Conservation (phyloP, 2,329 filamentous ascomycete species). For the Fusarium siculi region DNA sequence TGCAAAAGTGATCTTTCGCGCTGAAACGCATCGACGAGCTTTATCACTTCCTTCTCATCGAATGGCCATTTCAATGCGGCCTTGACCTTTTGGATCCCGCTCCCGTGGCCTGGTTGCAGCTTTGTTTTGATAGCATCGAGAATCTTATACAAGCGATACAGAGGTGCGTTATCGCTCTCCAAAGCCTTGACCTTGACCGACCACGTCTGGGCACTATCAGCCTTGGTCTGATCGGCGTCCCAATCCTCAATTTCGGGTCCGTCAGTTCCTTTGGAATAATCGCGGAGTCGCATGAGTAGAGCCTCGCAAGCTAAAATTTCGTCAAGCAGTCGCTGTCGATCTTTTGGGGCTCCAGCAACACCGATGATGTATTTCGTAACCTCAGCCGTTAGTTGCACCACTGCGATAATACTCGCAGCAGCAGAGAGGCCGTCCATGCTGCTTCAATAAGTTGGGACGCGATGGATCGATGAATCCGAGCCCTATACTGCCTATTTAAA, state of each 20-base stretch:
- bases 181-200: conserved; percentile 33
- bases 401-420: conserved; percentile 35
- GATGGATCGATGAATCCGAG: neutral
- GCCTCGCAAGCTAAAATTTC: conserved; percentile 31
- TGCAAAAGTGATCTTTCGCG: neutral
- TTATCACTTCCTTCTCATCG: conserved; percentile 26
- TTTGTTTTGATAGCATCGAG: conserved; percentile 21
- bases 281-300: conserved; percentile 4
- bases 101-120: conserved; percentile 10
- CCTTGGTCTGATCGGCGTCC: neutral
- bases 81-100: neutral
- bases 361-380: conserved; percentile 31
- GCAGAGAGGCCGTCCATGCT: neutral
- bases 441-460: neutral
- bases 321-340: conserved; percentile 26
- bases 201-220: conserved; percentile 15
- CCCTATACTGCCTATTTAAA: neutral
- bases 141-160: conserved; percentile 14
- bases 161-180: conserved; percentile 29
- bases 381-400: conserved; percentile 31
- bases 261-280: neutral
- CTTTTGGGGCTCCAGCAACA: conserved; percentile 23
- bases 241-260: neutral
- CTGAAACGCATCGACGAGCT: neutral
- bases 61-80: conserved; percentile 13